Conservation (phyloP, 2,329 filamentous ascomycete species). For the Venturiaceae sp. region DNA sequence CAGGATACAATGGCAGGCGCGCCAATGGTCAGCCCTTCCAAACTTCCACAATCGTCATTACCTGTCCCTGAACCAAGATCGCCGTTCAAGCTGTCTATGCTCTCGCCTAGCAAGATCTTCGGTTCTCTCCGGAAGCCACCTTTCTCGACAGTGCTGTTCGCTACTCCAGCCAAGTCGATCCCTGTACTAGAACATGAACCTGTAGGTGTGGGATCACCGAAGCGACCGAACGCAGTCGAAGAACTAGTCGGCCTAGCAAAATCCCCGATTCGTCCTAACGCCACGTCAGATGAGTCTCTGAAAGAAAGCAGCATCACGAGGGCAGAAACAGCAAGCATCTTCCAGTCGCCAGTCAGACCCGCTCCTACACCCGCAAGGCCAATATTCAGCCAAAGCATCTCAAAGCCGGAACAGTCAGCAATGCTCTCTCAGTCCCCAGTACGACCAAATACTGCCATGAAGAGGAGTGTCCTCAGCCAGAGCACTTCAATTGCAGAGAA, state of each 20-base stretch:
- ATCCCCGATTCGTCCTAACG: background rate
- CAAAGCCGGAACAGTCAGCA: background rate
- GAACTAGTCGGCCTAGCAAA: background rate
- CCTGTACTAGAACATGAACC: background rate
- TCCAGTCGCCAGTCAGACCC: background rate
- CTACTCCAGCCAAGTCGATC: background rate
- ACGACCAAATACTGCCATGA: background rate
- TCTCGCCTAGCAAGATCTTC: background rate
- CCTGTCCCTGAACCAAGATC: background rate
- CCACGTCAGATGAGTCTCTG: background rate
- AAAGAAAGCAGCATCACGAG: no score
- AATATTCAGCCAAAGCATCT: background rate
- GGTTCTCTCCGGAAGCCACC: slow-evolving; percentile 2
- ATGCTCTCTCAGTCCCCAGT: background rate
- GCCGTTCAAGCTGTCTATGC: background rate
- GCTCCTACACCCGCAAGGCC: background rate
- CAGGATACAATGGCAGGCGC: background rate
- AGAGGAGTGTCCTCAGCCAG: background rate
- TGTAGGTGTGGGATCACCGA: background rate
- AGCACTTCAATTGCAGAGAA: background rate
- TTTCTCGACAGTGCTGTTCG: background rate
- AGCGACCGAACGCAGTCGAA: background rate
- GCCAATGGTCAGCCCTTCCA: background rate
- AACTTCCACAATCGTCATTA: background rate
- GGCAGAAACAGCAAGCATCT: background rate